Conservation (phyloP, 2,329 filamentous ascomycete species). For the Nemania diffusa region DNA sequence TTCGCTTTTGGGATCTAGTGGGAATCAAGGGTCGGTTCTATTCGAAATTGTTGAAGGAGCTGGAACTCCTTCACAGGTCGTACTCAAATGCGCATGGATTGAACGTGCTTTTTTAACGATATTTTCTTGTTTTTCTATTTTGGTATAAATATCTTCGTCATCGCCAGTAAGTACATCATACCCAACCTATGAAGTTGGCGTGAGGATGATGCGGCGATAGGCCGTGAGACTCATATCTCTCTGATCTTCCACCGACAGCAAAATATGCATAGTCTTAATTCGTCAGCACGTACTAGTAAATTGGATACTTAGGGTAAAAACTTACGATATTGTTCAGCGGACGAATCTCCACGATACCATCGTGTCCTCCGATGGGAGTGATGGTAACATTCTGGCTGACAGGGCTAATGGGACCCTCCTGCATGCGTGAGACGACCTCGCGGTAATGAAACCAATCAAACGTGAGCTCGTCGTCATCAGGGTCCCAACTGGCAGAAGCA, state of each 20-base stretch:
- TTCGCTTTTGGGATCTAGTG: too few species aligned
- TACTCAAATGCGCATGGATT: too few species aligned
- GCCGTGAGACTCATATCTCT: background rate
- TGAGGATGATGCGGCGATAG: background rate
- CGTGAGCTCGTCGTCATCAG: background rate
- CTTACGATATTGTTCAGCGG: background rate
- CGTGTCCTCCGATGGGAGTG: background rate
- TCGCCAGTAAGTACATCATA: too few species aligned
- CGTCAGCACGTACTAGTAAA: background rate
- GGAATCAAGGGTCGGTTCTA: too few species aligned
- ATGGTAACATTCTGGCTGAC: background rate
- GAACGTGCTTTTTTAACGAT: too few species aligned
- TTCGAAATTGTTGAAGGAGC: too few species aligned
- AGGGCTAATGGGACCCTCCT: background rate
- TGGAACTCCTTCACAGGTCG: too few species aligned
- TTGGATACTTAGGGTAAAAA: background rate
- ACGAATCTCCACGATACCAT: background rate
- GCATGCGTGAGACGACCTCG: background rate
- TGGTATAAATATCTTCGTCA: too few species aligned
- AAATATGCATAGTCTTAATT: background rate
- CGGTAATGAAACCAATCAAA: background rate
- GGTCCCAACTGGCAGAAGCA: conserved; percentile 1
- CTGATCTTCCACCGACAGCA: background rate
- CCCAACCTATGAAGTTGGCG: too few species aligned
- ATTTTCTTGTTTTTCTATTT: too few species aligned